Conservation (phyloP, 2,329 filamentous ascomycete species). For the Neopestalotiopsis clavispora region DNA sequence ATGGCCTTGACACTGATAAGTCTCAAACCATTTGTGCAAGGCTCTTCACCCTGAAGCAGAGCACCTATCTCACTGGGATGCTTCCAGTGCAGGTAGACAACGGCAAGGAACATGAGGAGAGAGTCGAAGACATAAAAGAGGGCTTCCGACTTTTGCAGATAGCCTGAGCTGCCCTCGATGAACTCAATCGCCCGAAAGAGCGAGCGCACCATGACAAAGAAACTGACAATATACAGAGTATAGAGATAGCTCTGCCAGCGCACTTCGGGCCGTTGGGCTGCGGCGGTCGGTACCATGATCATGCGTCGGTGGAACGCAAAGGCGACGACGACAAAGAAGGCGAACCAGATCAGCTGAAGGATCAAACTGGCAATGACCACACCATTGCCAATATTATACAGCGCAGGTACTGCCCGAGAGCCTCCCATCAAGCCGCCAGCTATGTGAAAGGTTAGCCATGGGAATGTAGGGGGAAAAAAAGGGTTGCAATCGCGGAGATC, state of each 20-base stretch:
- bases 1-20: neutral
- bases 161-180: neutral
- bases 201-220: slow-evolving; percentile 6
- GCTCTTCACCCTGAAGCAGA: slow-evolving; percentile 3
- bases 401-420: neutral
- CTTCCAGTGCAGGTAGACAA: slow-evolving; percentile 11
- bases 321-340: slow-evolving; percentile 5
- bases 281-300: neutral
- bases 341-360: neutral
- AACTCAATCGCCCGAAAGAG: slow-evolving; percentile 8
- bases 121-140: slow-evolving; percentile 11
- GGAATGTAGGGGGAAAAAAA: neutral
- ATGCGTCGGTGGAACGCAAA: slow-evolving; percentile 3
- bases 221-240: slow-evolving; percentile 1
- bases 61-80: slow-evolving; percentile 11
- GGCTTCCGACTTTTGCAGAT: slow-evolving; percentile 1
- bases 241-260: slow-evolving; percentile 4
- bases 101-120: slow-evolving; percentile 12
- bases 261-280: neutral
- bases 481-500: neutral
- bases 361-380: slow-evolving; percentile 5
- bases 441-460: neutral
- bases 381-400: neutral
- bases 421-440: slow-evolving; percentile 7
- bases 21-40: slow-evolving; percentile 1